phyloP scores from a whole-genome alignment of 2,329 filamentous ascomycete species.

The Beauveria asiatica region DNA sequence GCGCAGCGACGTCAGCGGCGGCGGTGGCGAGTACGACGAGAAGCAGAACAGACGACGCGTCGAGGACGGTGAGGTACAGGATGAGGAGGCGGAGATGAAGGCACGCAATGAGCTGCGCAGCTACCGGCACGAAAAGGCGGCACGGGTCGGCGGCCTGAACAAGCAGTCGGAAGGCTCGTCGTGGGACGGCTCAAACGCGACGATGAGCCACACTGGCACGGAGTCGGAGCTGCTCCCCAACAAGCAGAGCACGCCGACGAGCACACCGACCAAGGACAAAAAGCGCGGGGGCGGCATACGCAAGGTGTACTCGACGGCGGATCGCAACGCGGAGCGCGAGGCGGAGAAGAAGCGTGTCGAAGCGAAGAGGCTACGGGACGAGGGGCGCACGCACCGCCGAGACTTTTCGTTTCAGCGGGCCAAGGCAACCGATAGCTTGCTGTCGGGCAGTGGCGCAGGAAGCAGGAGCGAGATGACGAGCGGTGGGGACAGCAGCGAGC shows the following conservation, averaged over 20 bases:
- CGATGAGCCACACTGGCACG: slow-evolving; percentile 54
- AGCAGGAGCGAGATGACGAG: slow-evolving; percentile 29
- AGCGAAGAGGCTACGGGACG: slow-evolving; percentile 41
- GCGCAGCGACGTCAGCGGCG: slow-evolving; percentile 19
- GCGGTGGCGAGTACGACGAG: slow-evolving; percentile 15
- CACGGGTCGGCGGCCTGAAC: slow-evolving; percentile 84
- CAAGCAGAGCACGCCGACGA: slow-evolving; percentile 48
- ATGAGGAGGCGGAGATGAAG: slow-evolving; percentile 54
- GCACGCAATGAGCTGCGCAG: slow-evolving; percentile 63
- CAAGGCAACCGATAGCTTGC: slow-evolving; percentile 25
- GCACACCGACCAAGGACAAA: slow-evolving; percentile 37
- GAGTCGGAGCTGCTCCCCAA: slow-evolving; percentile 51
- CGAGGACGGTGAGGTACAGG: slow-evolving; percentile 51
- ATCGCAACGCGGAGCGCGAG: slow-evolving; percentile 44
- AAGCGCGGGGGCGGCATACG: slow-evolving; percentile 38
- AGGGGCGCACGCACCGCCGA: slow-evolving; percentile 37
- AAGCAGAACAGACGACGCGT: slow-evolving; percentile 30
- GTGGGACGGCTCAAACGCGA: slow-evolving; percentile 69
- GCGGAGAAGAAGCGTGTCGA: slow-evolving; percentile 48
- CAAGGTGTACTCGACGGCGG: slow-evolving; percentile 54
- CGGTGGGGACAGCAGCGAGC: slow-evolving; percentile 30
- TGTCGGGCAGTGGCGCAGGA: slow-evolving; percentile 24
- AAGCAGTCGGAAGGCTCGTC: slow-evolving; percentile 67
- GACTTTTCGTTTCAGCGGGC: slow-evolving; percentile 48
- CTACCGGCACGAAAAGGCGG: slow-evolving; percentile 80